A percentile compares a stretch with the other conserved stretches of the same genome.
These are phyloP conservation scores for Pythium monospermum DNA, from an alignment of 352 stramenopile genomes.

Conservation along the genomic window DNA sequence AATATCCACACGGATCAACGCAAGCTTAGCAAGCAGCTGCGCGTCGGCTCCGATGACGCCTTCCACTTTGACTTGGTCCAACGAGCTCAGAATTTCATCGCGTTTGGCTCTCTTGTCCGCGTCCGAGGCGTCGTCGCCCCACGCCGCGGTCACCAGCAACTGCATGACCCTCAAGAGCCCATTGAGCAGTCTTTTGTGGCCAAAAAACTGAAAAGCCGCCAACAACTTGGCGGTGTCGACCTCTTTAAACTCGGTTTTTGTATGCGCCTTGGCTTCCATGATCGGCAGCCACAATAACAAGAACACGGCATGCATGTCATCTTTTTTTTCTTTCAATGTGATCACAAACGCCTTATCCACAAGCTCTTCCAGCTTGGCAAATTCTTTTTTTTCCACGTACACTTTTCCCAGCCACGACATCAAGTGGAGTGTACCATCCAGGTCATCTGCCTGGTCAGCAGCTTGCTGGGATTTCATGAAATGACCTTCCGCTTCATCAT, in stretches of 20 bases:
- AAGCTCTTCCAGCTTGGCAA: conserved; percentile 16
- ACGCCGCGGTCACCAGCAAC: conserved; percentile 14
- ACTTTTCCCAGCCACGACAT: conserved; percentile 51
- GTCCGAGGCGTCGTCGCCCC: conserved; percentile 13
- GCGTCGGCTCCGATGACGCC: conserved; percentile 12
- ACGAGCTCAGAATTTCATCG: conserved; percentile 10
- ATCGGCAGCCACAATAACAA: conserved; percentile 42
- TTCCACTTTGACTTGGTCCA: conserved; percentile 18
- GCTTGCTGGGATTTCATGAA: conserved; percentile 36
- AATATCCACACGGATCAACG: conserved; percentile 15
- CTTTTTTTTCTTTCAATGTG: conserved; percentile 18
- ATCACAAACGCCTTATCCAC: conserved; percentile 13
- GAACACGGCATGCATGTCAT: conserved; percentile 40
- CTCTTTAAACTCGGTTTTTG: conserved; percentile 10
- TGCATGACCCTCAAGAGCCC: conserved; percentile 31
- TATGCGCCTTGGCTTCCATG: conserved; percentile 24
- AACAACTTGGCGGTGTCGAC: conserved; percentile 29
- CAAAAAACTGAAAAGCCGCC: conserved; percentile 43
- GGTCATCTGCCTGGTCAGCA: conserved; percentile 29
- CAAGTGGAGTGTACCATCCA: conserved; percentile 37
- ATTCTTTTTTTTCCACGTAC: conserved; percentile 26
- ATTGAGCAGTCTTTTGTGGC: conserved; percentile 33
- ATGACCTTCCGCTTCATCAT: conserved; percentile 36
- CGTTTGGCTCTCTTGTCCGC: conserved; percentile 7
- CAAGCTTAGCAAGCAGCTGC: conserved; percentile 12